phyloP scores from a whole-genome alignment of 495 filamentous ascomycete genomes.

The Extremus antarcticus region DNA sequence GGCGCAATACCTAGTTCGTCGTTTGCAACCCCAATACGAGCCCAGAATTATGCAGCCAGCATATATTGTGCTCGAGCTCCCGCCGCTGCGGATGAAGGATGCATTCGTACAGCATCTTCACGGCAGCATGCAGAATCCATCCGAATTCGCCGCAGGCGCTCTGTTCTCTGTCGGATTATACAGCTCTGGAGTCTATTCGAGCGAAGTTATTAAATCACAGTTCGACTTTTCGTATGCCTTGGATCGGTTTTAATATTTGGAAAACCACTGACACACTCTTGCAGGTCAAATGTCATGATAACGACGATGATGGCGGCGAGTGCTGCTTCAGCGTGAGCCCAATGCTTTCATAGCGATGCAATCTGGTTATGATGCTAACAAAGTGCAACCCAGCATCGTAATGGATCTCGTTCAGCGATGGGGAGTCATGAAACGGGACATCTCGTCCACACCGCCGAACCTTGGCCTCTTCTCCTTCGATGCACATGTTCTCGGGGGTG shows the following conservation, averaged over 20 bases:
- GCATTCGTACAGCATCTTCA: not conserved
- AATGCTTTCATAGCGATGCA: not conserved
- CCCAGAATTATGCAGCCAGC: too few relatives aligned
- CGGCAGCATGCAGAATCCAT: not conserved
- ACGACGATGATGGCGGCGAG: constrained; percentile 45
- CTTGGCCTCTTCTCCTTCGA: constrained; percentile 37
- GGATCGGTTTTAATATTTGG: too few relatives aligned
- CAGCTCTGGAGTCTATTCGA: constrained; percentile 43
- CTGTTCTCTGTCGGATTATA: constrained; percentile 45
- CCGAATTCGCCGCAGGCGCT: constrained; percentile 34
- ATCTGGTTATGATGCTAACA: not conserved
- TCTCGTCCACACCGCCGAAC: constrained; percentile 9
- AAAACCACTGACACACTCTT: too few relatives aligned
- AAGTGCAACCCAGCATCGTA: constrained; percentile 1
- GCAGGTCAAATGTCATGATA: constrained; percentile 49
- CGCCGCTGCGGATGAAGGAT: not conserved
- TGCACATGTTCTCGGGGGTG: constrained; percentile 47
- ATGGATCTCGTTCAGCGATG: constrained; percentile 2
- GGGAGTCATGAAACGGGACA: not conserved
- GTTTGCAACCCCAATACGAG: not conserved
- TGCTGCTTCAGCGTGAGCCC: constrained; percentile 42
- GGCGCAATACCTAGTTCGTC: not conserved
- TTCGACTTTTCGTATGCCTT: constrained; percentile 23
- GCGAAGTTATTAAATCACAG: constrained; percentile 34
- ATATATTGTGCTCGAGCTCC: not conserved